These are phyloP conservation scores for Cercophora newfieldiana DNA, from an alignment of 495 filamentous ascomycete genomes.

Conservation along the genomic window DNA sequence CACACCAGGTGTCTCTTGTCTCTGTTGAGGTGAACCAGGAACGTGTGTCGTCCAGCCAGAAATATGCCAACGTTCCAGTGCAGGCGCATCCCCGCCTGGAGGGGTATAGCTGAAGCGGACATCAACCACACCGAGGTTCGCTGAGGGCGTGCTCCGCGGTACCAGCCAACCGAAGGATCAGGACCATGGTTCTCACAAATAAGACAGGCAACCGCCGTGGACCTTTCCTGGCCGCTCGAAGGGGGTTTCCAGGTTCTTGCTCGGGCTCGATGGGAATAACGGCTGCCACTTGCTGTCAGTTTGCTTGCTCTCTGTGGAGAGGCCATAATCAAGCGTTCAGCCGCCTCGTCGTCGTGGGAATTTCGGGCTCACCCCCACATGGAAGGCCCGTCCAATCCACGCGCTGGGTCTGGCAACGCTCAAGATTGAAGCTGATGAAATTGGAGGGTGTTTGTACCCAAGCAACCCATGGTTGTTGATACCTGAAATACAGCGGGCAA, in stretches of 20 bases:
- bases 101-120: conserved; percentile 15
- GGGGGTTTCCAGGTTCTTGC: background rate
- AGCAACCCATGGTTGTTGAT: conserved; percentile 24
- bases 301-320: no score
- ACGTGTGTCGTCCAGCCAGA: background rate
- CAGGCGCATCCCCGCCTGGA: conserved; percentile 14
- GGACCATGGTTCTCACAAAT: conserved; percentile 9
- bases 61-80: conserved; percentile 12
- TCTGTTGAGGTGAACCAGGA: background rate
- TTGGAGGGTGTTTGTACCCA: conserved; percentile 29
- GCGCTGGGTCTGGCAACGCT: background rate
- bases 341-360: background rate
- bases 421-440: conserved; percentile 23
- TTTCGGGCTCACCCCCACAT: background rate
- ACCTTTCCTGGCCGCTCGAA: background rate
- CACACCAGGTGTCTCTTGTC: background rate
- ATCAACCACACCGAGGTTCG: background rate
- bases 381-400: background rate
- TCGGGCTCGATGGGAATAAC: background rate
- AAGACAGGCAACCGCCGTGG: background rate
- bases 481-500: conserved; percentile 28
- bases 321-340: background rate
- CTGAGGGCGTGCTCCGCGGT: background rate
- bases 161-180: conserved; percentile 12
- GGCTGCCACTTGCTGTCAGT: no score